Percentiles rank a stretch among this genome's conserved stretches.
These are phyloP conservation scores for Sugiyamaella novakii DNA, from an alignment of 1,139 yeast genomes.

Conservation along the genomic window DNA sequence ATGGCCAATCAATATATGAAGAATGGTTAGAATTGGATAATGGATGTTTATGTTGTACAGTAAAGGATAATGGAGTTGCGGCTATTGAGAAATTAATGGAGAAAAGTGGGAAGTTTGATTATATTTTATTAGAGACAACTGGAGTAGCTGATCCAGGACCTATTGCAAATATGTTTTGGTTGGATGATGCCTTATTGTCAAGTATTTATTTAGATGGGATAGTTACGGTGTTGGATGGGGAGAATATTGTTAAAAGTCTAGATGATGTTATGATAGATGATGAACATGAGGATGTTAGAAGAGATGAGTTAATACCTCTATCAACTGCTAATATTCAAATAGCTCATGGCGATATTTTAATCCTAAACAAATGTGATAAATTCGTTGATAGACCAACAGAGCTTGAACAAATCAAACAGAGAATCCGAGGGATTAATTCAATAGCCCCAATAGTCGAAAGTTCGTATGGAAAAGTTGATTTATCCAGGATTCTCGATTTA, in stretches of 20 bases:
- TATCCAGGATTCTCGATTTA: slow-evolving; percentile 66
- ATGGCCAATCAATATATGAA: slow-evolving; percentile 56
- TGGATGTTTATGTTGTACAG: slow-evolving; percentile 96
- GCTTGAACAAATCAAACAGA: slow-evolving; percentile 36
- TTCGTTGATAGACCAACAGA: slow-evolving; percentile 33
- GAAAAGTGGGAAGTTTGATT: slow-evolving; percentile 75
- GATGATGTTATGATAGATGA: slow-evolving; percentile 65
- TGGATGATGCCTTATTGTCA: slow-evolving; percentile 84
- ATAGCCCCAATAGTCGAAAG: slow-evolving; percentile 70
- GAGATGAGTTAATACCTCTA: slow-evolving; percentile 32
- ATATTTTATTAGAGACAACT: slow-evolving; percentile 87
- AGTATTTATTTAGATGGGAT: slow-evolving; percentile 91
- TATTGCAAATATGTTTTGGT: slow-evolving; percentile 95
- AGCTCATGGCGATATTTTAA: slow-evolving; percentile 81
- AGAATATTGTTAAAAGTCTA: slow-evolving; percentile 64
- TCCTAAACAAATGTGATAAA: slow-evolving; percentile 76
- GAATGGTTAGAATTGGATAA: slow-evolving; percentile 97
- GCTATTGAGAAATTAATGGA: slow-evolving; percentile 90
- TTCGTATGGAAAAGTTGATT: slow-evolving; percentile 68
- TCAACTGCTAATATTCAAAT: slow-evolving; percentile 90
- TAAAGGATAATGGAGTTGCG: slow-evolving; percentile 88
- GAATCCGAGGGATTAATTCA: slow-evolving; percentile 63
- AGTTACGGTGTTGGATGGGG: slow-evolving; percentile 84
- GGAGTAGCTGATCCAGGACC: slow-evolving; percentile 99
- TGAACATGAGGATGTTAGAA: slow-evolving; percentile 53